Conservation (phyloP, 768 basidiomycete genomes). For the Lactifluus echinatus region DNA sequence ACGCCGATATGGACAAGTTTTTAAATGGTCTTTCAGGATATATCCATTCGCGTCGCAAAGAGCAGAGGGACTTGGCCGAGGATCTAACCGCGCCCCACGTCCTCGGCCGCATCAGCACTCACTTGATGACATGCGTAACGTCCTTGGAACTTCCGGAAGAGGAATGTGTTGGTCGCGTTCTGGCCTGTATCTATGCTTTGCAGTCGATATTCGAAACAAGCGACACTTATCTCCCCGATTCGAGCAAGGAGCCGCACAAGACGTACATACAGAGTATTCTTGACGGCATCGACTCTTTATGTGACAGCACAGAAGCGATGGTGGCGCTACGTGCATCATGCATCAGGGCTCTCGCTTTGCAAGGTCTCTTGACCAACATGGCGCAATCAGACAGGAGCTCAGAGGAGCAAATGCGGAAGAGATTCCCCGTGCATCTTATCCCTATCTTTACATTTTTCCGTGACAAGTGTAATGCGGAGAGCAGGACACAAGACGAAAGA, state of each 20-base stretch:
- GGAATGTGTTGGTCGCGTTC: background rate
- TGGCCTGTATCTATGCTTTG: background rate
- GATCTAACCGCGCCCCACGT: background rate
- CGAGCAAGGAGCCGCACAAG: background rate
- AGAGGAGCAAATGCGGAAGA: no score
- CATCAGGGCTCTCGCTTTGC: background rate
- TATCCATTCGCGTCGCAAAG: background rate
- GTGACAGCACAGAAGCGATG: background rate
- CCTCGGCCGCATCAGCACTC: background rate
- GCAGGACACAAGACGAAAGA: no score
- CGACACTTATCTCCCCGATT: background rate
- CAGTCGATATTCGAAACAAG: background rate
- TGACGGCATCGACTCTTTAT: background rate
- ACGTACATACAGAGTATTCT: background rate
- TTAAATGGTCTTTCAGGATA: constrained; percentile 9
- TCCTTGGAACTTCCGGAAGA: constrained; percentile 1
- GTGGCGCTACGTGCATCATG: constrained; percentile 1
- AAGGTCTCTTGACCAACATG: background rate
- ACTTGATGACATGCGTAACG: constrained; percentile 8
- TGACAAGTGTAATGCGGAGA: background rate
- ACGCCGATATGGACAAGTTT: constrained; percentile 10
- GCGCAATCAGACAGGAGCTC: background rate
- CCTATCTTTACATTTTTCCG: background rate
- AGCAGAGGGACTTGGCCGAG: background rate
- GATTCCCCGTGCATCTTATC: background rate